A percentile compares a stretch with the other conserved stretches of the same genome.
These are phyloP conservation scores for Geranium brycei DNA, from an alignment of 345 rosid species.

Conservation along the genomic window DNA sequence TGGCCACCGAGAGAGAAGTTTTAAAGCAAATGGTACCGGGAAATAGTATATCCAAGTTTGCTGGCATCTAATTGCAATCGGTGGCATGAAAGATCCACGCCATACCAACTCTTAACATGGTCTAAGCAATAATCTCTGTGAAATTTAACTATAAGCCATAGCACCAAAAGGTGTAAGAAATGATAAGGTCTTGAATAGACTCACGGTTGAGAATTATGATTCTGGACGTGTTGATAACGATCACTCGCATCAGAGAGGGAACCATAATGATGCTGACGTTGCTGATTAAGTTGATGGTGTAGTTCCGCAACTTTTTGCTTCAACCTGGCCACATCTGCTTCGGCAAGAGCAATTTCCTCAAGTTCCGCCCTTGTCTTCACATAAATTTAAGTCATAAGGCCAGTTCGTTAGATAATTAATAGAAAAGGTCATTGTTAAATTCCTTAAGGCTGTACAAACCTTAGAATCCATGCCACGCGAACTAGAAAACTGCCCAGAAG, in stretches of 20 bases:
- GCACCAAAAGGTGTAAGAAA: background rate
- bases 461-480: conserved; percentile 92
- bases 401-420: background rate
- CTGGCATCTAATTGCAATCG: too few species aligned
- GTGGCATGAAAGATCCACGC: background rate
- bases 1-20: too few species aligned
- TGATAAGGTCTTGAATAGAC: conserved; percentile 18
- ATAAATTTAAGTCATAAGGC: conserved; percentile 22
- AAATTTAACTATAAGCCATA: conserved; percentile 1
- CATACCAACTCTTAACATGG: background rate
- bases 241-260: conserved; percentile 74
- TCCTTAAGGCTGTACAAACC: conserved; percentile 32
- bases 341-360: conserved; percentile 99
- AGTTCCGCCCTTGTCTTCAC: conserved; percentile 97
- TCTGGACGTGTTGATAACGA: conserved; percentile 60
- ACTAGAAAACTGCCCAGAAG: conserved; percentile 69
- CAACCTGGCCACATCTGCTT: conserved; percentile 96
- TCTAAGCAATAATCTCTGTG: background rate
- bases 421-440: conserved; percentile 6
- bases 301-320: conserved; percentile 99
- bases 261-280: conserved; percentile 70
- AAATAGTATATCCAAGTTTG: too few species aligned
- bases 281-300: conserved; percentile 96
- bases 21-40: too few species aligned
- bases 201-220: conserved; percentile 71